Percentiles rank a stretch among this genome's conserved stretches.
phyloP scores from a whole-genome alignment of 306 rosid genomes.

The Lathyrus tuberosus region DNA sequence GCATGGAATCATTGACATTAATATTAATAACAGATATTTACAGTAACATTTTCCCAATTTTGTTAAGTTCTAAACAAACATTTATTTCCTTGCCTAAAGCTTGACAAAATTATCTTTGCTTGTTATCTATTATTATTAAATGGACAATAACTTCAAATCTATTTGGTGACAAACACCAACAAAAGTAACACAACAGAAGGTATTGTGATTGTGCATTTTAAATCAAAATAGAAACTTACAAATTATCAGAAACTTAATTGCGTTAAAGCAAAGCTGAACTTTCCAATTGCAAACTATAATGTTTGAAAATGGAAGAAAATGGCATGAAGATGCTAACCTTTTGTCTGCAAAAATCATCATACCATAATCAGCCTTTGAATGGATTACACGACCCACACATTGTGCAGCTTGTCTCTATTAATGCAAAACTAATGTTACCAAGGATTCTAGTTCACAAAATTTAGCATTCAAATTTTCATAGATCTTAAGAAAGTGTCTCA shows the following conservation, averaged over 20 bases:
- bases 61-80: not conserved
- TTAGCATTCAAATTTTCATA: conserved; percentile 18
- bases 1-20: too few relatives aligned
- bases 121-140: not conserved
- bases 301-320: conserved; percentile 24
- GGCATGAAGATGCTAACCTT: conserved; percentile 50
- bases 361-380: conserved; percentile 97
- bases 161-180: conserved; percentile 7
- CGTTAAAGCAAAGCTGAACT: conserved; percentile 12
- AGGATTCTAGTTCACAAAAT: conserved; percentile 13
- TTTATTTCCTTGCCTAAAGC: not conserved
- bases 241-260: not conserved
- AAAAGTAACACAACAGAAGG: not conserved
- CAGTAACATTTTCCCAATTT: not conserved
- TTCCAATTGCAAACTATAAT: not conserved
- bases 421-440: conserved; percentile 28
- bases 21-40: not conserved
- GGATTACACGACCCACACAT: conserved; percentile 94
- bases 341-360: conserved; percentile 99
- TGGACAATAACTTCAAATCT: conserved; percentile 1
- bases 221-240: conserved; percentile 19
- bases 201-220: not conserved
- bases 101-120: not conserved
- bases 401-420: conserved; percentile 97
- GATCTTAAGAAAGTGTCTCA: conserved; percentile 29